Evolutionary conservation across 352 stramenopile species (phyloP), one percentile per base, ranked within the genome.

Genomic region (Globisporangium ultimum): DNA sequence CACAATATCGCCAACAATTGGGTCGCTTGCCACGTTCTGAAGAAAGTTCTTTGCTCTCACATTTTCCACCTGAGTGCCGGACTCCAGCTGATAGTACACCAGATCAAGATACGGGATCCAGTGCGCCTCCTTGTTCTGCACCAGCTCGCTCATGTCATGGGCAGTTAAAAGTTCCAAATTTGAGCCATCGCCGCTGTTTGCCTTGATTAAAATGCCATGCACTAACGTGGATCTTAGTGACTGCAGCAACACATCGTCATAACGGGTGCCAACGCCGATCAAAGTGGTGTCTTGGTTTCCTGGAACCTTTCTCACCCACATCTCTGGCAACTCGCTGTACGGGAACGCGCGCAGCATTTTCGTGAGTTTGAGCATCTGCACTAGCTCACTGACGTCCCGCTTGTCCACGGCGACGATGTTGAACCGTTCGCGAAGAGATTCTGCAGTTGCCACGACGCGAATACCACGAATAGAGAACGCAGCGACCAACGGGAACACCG

Each of bases 41-140:
- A 91, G 34, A 54, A 91, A 87, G 3, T 70, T 57, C 41, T 70
- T 80, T 3, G 76, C 79, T 24, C 63, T 61, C 13, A 67, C 34
- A 41, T 91, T 91, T 5, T 80, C 67, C 0, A 71, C 67, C 17
- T 34, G 34, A 12, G 69, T 63, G 12, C 20, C 42, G 13, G 55
- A 38, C 20, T 80, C 66, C 2, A 91, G 50, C 34, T 81, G 59
- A 45, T 87, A 87, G 42, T 79, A 90, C 1, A 81, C 48, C 1
- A 92, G 52, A 67, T 92, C 75, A 13, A 92, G 63, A 38, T 78
- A 87, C 17, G 82, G 78, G 32, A 86, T 72, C 70, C 76, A 86
- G 0, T 74, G 67, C 1, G 78, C 56, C 7, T 69, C 57, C 22
- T 70, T 76, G 3, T 68, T 50, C 42, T 71, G 40, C 7, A 81